phyloP scores from a whole-genome alignment of 2,329 filamentous ascomycete genomes.

The Aureobasidium sp. region DNA sequence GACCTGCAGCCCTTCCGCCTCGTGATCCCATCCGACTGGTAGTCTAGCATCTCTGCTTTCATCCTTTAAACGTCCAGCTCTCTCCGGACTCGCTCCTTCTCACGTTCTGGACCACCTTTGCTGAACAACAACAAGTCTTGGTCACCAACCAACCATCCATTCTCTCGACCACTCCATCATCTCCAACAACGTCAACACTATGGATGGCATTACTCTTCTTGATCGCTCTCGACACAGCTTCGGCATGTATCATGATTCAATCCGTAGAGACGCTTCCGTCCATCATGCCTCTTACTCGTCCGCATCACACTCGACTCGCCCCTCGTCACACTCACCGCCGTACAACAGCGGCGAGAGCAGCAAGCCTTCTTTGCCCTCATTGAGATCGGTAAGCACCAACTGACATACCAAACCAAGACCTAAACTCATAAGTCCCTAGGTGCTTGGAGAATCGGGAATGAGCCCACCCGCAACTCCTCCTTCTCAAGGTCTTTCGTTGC shows the following conservation, averaged over 20 bases:
- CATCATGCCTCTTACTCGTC: slow-evolving; percentile 6
- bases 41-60: not conserved
- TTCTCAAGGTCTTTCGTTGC: slow-evolving; percentile 17
- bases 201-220: slow-evolving; percentile 1
- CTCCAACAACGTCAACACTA: not conserved
- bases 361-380: slow-evolving; percentile 25
- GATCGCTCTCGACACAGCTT: slow-evolving; percentile 8
- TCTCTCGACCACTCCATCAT: not conserved
- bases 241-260: slow-evolving; percentile 4
- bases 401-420: not conserved
- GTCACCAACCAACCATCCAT: not conserved
- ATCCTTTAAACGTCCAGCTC: not conserved
- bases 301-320: not conserved
- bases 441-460: slow-evolving; percentile 22
- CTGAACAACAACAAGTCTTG: not conserved
- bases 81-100: not conserved
- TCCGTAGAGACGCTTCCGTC: not conserved
- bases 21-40: slow-evolving; percentile 3
- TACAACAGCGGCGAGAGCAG: slow-evolving; percentile 20
- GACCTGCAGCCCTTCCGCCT: slow-evolving; percentile 8
- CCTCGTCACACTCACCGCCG: slow-evolving; percentile 20
- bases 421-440: slow-evolving; percentile 16
- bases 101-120: not conserved
- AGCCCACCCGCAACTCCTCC: slow-evolving; percentile 25
- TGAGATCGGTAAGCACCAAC: slow-evolving; percentile 23